These are phyloP conservation scores for Gossypium gossypioides DNA, from an alignment of 441 rosid genomes.

Conservation along the genomic window DNA sequence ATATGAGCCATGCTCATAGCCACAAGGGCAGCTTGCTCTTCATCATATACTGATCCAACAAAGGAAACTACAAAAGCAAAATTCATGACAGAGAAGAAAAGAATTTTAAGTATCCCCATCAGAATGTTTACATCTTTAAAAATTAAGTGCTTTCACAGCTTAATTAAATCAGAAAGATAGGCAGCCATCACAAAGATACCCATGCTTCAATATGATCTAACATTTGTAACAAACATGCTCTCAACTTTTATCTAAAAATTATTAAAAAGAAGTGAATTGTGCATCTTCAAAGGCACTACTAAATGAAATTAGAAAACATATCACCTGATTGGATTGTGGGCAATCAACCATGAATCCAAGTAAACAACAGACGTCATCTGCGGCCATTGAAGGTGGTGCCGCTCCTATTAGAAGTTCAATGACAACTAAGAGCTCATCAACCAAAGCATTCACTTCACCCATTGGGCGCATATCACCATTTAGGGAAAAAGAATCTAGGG, in stretches of 20 bases:
- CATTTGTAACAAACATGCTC: background rate
- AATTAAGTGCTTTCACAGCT: conserved; percentile 3
- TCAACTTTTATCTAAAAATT: background rate
- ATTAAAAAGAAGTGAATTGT: background rate
- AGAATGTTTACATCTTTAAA: background rate
- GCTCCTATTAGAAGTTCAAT: conserved; percentile 93
- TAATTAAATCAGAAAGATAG: background rate
- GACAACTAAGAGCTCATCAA: conserved; percentile 94
- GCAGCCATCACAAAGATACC: background rate
- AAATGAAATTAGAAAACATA: background rate
- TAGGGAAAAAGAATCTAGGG: conserved; percentile 51
- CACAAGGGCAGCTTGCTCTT: background rate
- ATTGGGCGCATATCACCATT: conserved; percentile 57
- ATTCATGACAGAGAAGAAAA: background rate
- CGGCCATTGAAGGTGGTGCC: conserved; percentile 67
- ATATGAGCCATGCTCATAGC: background rate
- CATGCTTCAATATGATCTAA: background rate
- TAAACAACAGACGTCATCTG: conserved; percentile 65
- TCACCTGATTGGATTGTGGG: conserved; percentile 95
- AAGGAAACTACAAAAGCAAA: background rate
- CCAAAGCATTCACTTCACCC: conserved; percentile 94
- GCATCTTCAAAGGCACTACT: background rate
- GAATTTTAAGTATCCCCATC: background rate
- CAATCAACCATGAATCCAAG: conserved; percentile 95
- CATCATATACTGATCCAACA: conserved; percentile 7